Conservation (phyloP, 345 rosid species). For the Populus pruinosa region DNA sequence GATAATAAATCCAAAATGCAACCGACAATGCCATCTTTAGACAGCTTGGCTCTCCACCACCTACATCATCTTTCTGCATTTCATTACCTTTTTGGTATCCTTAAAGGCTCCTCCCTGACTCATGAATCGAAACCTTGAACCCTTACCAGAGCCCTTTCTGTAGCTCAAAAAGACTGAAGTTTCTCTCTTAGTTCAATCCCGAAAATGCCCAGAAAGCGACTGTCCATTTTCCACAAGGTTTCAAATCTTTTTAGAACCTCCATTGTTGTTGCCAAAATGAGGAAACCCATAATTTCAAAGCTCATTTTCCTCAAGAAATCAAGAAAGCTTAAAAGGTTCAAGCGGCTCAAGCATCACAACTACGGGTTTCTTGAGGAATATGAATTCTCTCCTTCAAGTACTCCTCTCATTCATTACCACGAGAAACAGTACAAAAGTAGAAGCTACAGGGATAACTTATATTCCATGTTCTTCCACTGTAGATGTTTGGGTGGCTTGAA, state of each 20-base stretch:
- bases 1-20: slow-evolving; percentile 20
- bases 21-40: slow-evolving; percentile 32
- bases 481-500: slow-evolving; percentile 38
- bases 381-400: slow-evolving; percentile 50
- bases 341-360: slow-evolving; percentile 28
- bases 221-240: slow-evolving; percentile 32
- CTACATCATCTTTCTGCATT: background rate
- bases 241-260: slow-evolving; percentile 34
- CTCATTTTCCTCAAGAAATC: slow-evolving; percentile 34
- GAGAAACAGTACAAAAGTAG: background rate
- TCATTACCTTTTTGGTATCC: background rate
- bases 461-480: slow-evolving; percentile 31
- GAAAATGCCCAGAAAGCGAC: slow-evolving; percentile 13
- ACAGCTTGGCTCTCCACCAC: slow-evolving; percentile 32
- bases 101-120: background rate
- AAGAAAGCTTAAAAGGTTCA: slow-evolving; percentile 29
- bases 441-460: background rate
- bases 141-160: background rate
- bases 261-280: slow-evolving; percentile 25
- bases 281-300: slow-evolving; percentile 37
- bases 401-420: slow-evolving; percentile 6
- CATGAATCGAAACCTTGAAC: background rate
- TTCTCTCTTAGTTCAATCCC: background rate
- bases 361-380: slow-evolving; percentile 41
- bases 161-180: background rate